Percentiles rank a stretch among this genome's conserved stretches.
phyloP scores from a whole-genome alignment of 176 grass and related monocot species.

The Musa itinerans region DNA sequence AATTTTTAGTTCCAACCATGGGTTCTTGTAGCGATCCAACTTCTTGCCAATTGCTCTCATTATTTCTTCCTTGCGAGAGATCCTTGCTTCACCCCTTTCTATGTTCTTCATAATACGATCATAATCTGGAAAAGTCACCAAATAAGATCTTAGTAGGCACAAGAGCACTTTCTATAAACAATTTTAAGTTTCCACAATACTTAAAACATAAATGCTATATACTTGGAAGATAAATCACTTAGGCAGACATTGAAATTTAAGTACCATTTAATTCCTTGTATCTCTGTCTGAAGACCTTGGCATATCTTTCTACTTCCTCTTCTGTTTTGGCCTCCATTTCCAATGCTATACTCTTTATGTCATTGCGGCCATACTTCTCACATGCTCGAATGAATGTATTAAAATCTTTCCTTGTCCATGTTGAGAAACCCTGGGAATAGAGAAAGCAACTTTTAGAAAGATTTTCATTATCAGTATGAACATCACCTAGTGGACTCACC shows the following conservation, averaged over 20 bases:
- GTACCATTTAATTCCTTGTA: slow-evolving; percentile 94
- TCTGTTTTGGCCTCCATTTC: slow-evolving; percentile 96
- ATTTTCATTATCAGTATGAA: not conserved
- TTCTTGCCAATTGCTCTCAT: slow-evolving; percentile 93
- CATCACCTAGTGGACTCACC: slow-evolving; percentile 21
- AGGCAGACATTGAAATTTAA: not conserved
- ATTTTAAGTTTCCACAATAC: not conserved
- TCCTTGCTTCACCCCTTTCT: slow-evolving; percentile 93
- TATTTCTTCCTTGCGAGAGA: slow-evolving; percentile 90
- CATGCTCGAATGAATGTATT: slow-evolving; percentile 91
- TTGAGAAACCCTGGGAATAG: slow-evolving; percentile 64
- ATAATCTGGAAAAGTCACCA: slow-evolving; percentile 47
- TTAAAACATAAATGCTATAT: not conserved
- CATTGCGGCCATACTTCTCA: slow-evolving; percentile 89
- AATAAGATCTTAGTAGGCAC: not conserved
- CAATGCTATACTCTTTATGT: slow-evolving; percentile 81
- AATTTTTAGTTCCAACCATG: slow-evolving; percentile 94
- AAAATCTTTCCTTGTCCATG: slow-evolving; percentile 94
- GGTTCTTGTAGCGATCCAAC: slow-evolving; percentile 93
- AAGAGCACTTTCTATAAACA: too few species aligned
- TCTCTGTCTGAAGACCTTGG: slow-evolving; percentile 85
- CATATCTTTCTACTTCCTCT: slow-evolving; percentile 93
- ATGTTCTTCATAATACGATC: slow-evolving; percentile 99
- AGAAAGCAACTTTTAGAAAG: not conserved
- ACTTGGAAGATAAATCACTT: not conserved